Conservation (phyloP, 129 eudicot genomes). For the carrot (Daucus carota) region DNA sequence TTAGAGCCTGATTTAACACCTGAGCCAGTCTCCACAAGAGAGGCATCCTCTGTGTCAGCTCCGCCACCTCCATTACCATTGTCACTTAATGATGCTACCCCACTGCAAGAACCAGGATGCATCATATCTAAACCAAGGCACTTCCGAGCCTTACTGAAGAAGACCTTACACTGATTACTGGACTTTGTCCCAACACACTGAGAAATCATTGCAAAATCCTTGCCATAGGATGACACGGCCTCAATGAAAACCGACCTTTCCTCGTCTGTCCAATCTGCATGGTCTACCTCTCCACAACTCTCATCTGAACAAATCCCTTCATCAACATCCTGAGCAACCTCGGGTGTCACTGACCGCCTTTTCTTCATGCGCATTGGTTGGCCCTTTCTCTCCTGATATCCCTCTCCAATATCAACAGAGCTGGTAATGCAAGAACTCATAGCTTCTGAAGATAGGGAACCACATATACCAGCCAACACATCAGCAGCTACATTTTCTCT, state of each 20-base stretch:
- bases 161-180: constrained; percentile 61
- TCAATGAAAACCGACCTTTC: constrained; percentile 66
- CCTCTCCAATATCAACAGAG: constrained; percentile 55
- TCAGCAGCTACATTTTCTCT: constrained; percentile 85
- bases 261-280: constrained; percentile 81
- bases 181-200: constrained; percentile 60
- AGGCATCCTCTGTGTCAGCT: constrained; percentile 61
- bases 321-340: constrained; percentile 47
- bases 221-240: constrained; percentile 62
- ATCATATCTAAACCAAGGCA: constrained; percentile 67
- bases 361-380: constrained; percentile 29
- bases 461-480: constrained; percentile 94
- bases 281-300: constrained; percentile 66
- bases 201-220: constrained; percentile 71
- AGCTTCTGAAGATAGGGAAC: constrained; percentile 93
- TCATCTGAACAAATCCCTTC: constrained; percentile 83
- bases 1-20: constrained; percentile 35
- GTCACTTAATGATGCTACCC: constrained; percentile 20
- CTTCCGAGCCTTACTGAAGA: constrained; percentile 77
- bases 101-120: constrained; percentile 24
- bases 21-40: constrained; percentile 48
- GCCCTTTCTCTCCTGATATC: constrained; percentile 39
- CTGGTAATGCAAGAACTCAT: constrained; percentile 92
- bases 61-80: constrained; percentile 58
- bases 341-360: constrained; percentile 42